These are phyloP conservation scores for Adansonia digitata DNA, from an alignment of 345 rosid species.

Conservation along the genomic window DNA sequence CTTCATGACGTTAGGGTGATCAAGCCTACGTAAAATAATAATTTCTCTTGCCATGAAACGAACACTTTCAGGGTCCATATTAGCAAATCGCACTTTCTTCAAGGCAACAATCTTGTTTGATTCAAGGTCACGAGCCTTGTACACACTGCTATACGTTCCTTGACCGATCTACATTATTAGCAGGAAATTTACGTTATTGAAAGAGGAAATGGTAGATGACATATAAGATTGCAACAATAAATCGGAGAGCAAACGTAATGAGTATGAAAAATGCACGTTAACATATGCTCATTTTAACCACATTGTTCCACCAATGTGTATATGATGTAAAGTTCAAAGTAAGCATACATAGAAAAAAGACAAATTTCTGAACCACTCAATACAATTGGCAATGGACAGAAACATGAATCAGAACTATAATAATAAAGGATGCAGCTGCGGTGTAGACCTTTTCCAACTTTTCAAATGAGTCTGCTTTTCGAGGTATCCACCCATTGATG, in stretches of 20 bases:
- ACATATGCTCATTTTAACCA: not conserved
- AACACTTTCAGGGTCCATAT: constrained; percentile 67
- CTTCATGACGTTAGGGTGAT: constrained; percentile 71
- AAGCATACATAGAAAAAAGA: not conserved
- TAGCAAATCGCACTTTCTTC: constrained; percentile 68
- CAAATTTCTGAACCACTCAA: not conserved
- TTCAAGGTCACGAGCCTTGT: constrained; percentile 60
- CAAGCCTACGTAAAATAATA: constrained; percentile 53
- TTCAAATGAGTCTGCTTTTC: constrained; percentile 84
- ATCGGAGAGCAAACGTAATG: not conserved
- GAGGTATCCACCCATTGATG: constrained; percentile 89
- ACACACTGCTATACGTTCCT: constrained; percentile 73
- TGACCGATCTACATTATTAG: constrained; percentile 50
- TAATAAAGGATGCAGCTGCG: not conserved
- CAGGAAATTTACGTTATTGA: not conserved
- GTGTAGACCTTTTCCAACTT: constrained; percentile 77
- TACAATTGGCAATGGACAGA: not conserved
- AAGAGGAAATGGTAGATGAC: not conserved
- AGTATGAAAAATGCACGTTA: not conserved
- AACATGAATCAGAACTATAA: not conserved
- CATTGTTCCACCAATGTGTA: not conserved
- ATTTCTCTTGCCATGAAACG: constrained; percentile 74
- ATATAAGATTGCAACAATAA: not conserved
- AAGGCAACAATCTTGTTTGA: constrained; percentile 54
- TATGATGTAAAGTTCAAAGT: not conserved